A percentile compares a stretch with the other conserved stretches of the same genome.
Evolutionary conservation across 345 rosid genomes (phyloP).

Genomic region (Viola odorata): DNA sequence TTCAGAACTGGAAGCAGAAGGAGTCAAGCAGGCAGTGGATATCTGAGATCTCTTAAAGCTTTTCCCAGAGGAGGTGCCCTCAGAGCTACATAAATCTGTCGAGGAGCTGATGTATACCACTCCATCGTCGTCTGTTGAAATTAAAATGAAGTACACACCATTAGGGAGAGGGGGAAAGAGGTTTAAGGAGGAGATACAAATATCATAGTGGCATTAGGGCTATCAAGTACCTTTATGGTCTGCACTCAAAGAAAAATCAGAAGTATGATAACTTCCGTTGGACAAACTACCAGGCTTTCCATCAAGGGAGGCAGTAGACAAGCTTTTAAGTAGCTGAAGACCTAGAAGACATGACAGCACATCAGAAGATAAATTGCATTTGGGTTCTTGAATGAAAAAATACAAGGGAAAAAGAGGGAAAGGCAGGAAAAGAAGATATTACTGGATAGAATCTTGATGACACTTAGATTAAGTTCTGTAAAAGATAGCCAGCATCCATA

Average conservation of each 20-base stretch:
- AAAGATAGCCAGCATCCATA: constrained; percentile 43
- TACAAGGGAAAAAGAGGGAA: no score
- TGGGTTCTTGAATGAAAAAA: no score
- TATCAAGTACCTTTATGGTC: constrained; percentile 46
- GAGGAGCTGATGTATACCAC: constrained; percentile 43
- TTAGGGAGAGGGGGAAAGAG: not conserved
- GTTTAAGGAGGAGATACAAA: constrained; percentile 8
- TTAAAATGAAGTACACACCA: constrained; percentile 7
- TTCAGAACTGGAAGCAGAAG: constrained; percentile 43
- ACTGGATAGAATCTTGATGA: constrained; percentile 82
- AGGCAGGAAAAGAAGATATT: not conserved
- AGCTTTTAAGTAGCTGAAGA: constrained; percentile 36
- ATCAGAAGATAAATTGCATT: constrained; percentile 13
- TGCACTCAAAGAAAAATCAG: constrained; percentile 34
- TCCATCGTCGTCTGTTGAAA: constrained; percentile 44
- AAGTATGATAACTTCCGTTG: constrained; percentile 27
- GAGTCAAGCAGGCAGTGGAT: constrained; percentile 36
- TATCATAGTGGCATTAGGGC: constrained; percentile 10
- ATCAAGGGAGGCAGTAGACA: constrained; percentile 19
- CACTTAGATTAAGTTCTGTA: constrained; percentile 46
- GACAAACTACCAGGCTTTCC: constrained; percentile 29
- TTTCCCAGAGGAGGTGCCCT: constrained; percentile 32
- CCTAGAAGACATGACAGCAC: constrained; percentile 37
- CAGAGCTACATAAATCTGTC: constrained; percentile 28
- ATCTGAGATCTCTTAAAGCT: constrained; percentile 40